Conservation (phyloP, 352 stramenopile species). For the Phytophthora agathidicida region DNA sequence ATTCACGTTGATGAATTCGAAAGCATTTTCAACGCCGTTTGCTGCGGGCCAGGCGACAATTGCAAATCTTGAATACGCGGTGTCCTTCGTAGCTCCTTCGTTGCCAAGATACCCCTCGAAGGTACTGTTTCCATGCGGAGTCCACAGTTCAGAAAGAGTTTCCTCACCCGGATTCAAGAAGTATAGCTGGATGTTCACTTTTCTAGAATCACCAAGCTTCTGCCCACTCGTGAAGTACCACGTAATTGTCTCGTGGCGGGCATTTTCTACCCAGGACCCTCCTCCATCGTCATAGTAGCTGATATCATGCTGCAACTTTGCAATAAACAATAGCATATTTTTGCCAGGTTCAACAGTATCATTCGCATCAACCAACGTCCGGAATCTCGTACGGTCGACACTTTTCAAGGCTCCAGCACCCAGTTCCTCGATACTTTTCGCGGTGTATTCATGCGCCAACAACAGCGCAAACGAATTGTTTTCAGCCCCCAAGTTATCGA, state of each 20-base stretch:
- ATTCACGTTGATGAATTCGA: constrained; percentile 10
- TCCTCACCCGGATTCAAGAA: constrained; percentile 17
- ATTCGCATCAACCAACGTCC: constrained; percentile 22
- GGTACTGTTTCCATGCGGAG: background rate
- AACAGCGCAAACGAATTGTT: constrained; percentile 17
- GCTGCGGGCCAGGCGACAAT: constrained; percentile 15
- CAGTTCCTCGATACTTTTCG: constrained; percentile 2
- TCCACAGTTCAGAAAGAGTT: constrained; percentile 14
- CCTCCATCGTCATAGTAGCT: constrained; percentile 3
- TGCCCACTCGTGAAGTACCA: background rate
- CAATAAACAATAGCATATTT: constrained; percentile 14
- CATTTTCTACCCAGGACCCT: background rate
- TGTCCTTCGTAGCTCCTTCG: constrained; percentile 16
- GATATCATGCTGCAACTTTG: constrained; percentile 5
- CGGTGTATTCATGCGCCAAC: constrained; percentile 18
- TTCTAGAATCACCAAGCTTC: background rate
- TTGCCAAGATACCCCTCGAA: constrained; percentile 11
- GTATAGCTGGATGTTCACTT: background rate
- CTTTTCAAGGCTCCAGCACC: constrained; percentile 13
- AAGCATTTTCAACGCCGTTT: background rate
- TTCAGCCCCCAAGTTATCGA: constrained; percentile 1
- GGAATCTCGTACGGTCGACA: constrained; percentile 13
- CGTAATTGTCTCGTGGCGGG: background rate
- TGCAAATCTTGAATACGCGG: constrained; percentile 19
- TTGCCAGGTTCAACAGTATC: background rate